Percentiles rank a stretch among this genome's conserved stretches.
Evolutionary conservation across 192 early-diverging fungal genomes (phyloP).

Genomic region (Spinellus fusiger): DNA sequence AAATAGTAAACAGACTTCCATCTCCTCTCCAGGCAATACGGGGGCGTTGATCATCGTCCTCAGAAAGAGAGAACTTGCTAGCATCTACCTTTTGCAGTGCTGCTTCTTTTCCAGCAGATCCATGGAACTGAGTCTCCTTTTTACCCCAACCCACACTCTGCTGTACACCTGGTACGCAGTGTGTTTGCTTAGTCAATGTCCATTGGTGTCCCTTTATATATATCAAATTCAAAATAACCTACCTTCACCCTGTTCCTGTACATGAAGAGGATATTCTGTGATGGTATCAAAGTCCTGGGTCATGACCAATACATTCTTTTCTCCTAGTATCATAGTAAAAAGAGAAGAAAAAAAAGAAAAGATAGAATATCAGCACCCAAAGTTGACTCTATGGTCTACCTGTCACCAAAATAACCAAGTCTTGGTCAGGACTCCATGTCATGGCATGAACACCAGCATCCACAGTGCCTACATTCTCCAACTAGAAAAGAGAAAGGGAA

Average conservation of each 20-base stretch:
- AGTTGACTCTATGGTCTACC: constrained; percentile 28
- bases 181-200: neutral
- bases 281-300: constrained; percentile 91
- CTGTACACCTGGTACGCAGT: constrained; percentile 39
- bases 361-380: too few species aligned
- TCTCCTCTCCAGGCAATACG: constrained; percentile 91
- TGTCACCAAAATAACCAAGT: constrained; percentile 75
- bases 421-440: constrained; percentile 87
- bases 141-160: constrained; percentile 95
- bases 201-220: neutral
- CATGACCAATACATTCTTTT: constrained; percentile 73
- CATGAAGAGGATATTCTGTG: constrained; percentile 70
- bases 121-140: constrained; percentile 97
- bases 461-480: constrained; percentile 68
- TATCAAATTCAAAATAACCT: neutral
- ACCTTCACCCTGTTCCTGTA: constrained; percentile 65
- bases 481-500: constrained; percentile 18
- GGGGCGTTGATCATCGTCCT: constrained; percentile 63
- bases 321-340: constrained; percentile 37
- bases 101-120: constrained; percentile 75
- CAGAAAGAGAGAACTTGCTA: constrained; percentile 37
- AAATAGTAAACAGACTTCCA: constrained; percentile 75
- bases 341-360: too few species aligned
- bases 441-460: constrained; percentile 68
- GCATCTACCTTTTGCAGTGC: constrained; percentile 45